Evolutionary conservation across 2,329 filamentous ascomycete genomes (phyloP), one percentile per base, ranked within the genome.

Genomic region (Coniochaeta hoffmannii): DNA sequence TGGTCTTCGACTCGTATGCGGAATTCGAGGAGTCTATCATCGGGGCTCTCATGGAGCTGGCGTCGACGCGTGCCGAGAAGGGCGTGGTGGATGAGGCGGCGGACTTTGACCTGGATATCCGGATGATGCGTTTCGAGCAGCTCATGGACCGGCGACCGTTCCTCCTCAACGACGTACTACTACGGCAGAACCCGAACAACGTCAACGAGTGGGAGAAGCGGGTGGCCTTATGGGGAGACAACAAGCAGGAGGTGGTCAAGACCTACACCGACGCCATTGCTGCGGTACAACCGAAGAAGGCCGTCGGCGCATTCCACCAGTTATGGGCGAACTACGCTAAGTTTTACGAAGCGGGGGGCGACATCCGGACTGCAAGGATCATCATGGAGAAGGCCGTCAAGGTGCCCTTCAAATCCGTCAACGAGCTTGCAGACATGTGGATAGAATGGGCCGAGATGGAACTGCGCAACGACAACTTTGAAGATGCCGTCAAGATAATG

Each of bases 381-480:
- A 97, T 99, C 65, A 89, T 97, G 82, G 93, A 97, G 69, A 99
- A 97, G 73, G 93, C 93, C 14, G 89, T 96, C 66, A 97, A 97
- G 68, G 94, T 99, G 1, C 92, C 93, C 0, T 99, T 95, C 78
- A 97, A 96, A 67, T 95, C 92, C 0, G 93, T 99, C n/a, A 86
- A 89, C 30, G 94, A 99, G 71, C 79, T 99, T 56, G 94, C 94
- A 19, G 94, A 99, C 66, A 96, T 94, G 81, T 99, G 94, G 94
- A 95, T 95, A 60, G 91, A 96, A 72, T 99, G 94, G 93, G 93
- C 95, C 1, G 93, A 99, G 71, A 90, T 99, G 88, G 94, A 99
- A 70, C 79, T 99, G 51, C 88, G 94, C 51, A 91, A 91, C 65
- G 92, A 97, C 65, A 95, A 97, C 67, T 97, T 97, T 61, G 92